A percentile compares a stretch with the other conserved stretches of the same genome.
These are phyloP conservation scores for Pythium dissotocum DNA, from an alignment of 352 stramenopile species.

Conservation along the genomic window DNA sequence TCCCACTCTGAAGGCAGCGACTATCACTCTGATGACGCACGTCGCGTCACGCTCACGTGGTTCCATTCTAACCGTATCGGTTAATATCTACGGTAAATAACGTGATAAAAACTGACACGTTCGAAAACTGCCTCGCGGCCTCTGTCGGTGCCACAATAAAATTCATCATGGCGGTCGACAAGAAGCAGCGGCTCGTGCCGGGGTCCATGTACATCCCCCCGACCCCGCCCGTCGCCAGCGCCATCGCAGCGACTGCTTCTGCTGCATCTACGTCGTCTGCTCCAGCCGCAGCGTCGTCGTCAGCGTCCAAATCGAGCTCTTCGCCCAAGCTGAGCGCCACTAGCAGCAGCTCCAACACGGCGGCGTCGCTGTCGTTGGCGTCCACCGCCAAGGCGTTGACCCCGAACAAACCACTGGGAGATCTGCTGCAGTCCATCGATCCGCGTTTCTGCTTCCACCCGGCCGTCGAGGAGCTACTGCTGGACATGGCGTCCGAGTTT, in stretches of 20 bases:
- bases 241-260: constrained; percentile 8
- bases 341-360: constrained; percentile 41
- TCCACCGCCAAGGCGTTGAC: constrained; percentile 60
- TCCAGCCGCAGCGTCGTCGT: constrained; percentile 14
- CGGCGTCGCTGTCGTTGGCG: constrained; percentile 12
- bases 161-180: constrained; percentile 34
- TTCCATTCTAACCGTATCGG: background rate
- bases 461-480: constrained; percentile 75
- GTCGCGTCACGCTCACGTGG: background rate
- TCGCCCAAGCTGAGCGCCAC: constrained; percentile 28
- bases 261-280: constrained; percentile 7
- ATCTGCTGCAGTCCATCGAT: constrained; percentile 70
- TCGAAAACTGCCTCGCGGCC: background rate
- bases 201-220: constrained; percentile 51
- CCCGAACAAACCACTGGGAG: constrained; percentile 65
- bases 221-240: constrained; percentile 14
- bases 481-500: constrained; percentile 84
- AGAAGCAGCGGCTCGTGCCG: constrained; percentile 44
- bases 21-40: background rate
- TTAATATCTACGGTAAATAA: background rate
- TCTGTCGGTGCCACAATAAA: background rate
- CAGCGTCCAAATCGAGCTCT: constrained; percentile 10
- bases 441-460: constrained; percentile 76
- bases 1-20: background rate
- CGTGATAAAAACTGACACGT: constrained; percentile 4